Conservation (phyloP, 2,329 filamentous ascomycete species). For the Lecanicillium sp. region DNA sequence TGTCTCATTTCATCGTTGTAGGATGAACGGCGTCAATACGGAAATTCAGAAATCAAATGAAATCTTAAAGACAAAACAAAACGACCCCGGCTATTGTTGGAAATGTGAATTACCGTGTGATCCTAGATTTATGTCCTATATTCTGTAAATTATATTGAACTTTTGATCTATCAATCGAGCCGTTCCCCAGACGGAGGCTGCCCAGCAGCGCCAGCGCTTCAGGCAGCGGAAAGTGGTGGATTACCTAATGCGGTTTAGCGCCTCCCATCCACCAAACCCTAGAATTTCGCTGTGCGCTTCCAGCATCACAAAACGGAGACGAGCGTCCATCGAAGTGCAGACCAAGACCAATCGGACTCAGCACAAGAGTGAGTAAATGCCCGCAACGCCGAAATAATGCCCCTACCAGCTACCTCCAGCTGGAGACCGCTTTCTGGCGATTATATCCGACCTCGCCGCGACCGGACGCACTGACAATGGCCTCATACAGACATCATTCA, state of each 20-base stretch:
- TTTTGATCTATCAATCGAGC: background rate
- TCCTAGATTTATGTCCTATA: no score
- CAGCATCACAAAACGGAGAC: slow-evolving; percentile 30
- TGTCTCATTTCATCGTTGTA: slow-evolving; percentile 50
- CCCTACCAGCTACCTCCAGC: background rate
- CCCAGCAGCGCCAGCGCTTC: no score
- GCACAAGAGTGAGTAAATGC: slow-evolving; percentile 25
- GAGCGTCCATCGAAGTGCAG: slow-evolving; percentile 21
- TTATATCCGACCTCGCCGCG: background rate
- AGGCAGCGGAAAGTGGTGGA: no score
- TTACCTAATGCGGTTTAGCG: slow-evolving; percentile 34
- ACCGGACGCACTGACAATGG: background rate
- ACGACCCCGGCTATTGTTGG: background rate
- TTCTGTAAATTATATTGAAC: no score
- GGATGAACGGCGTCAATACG: slow-evolving; percentile 60
- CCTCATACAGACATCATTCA: slow-evolving; percentile 29
- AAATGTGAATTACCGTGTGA: background rate
- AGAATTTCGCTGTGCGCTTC: slow-evolving; percentile 33
- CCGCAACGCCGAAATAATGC: slow-evolving; percentile 7
- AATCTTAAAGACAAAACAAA: slow-evolving; percentile 23
- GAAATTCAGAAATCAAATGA: slow-evolving; percentile 44
- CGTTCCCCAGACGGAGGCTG: no score
- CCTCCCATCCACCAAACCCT: slow-evolving; percentile 33
- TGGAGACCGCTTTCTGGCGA: background rate
- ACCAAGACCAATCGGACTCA: slow-evolving; percentile 25